Conservation (phyloP, 2,329 filamentous ascomycete species). For the Aureobasidium subglaciale region DNA sequence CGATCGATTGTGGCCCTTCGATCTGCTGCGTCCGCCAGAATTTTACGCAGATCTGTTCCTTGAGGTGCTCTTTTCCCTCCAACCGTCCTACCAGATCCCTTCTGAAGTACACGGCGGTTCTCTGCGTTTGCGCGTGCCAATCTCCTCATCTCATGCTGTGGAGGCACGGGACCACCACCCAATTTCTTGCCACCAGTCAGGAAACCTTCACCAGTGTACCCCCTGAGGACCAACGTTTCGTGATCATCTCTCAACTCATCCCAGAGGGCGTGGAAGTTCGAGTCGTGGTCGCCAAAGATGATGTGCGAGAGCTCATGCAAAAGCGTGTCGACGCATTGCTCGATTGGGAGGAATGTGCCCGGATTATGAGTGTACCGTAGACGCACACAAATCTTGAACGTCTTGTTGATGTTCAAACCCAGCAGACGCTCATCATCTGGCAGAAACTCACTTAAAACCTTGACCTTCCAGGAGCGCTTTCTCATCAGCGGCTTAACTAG, state of each 20-base stretch:
- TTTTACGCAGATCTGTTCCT: slow-evolving; percentile 61
- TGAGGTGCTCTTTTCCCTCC: slow-evolving; percentile 55
- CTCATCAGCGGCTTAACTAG: slow-evolving; percentile 94
- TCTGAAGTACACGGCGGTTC: slow-evolving; percentile 52
- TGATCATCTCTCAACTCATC: slow-evolving; percentile 84
- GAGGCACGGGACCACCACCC: slow-evolving; percentile 59
- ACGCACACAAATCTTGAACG: slow-evolving; percentile 73
- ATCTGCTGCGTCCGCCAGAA: slow-evolving; percentile 66
- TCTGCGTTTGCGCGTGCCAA: slow-evolving; percentile 64
- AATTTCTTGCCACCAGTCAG: slow-evolving; percentile 66
- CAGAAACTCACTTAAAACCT: slow-evolving; percentile 76
- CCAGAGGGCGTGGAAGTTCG: slow-evolving; percentile 78
- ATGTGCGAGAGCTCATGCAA: slow-evolving; percentile 92
- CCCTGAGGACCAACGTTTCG: slow-evolving; percentile 66
- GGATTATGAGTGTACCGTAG: slow-evolving; percentile 69
- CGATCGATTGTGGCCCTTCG: slow-evolving; percentile 56
- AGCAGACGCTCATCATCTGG: slow-evolving; percentile 67
- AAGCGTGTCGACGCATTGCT: slow-evolving; percentile 82
- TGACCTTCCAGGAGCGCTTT: slow-evolving; percentile 72
- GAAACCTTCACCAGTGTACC: slow-evolving; percentile 88
- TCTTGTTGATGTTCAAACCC: slow-evolving; percentile 70
- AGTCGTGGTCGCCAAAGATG: slow-evolving; percentile 74
- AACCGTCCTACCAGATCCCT: slow-evolving; percentile 63
- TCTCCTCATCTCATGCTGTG: slow-evolving; percentile 65
- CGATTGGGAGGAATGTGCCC: slow-evolving; percentile 69